These are phyloP conservation scores for Fusarium humuli DNA, from an alignment of 2,329 filamentous ascomycete species.

Conservation along the genomic window DNA sequence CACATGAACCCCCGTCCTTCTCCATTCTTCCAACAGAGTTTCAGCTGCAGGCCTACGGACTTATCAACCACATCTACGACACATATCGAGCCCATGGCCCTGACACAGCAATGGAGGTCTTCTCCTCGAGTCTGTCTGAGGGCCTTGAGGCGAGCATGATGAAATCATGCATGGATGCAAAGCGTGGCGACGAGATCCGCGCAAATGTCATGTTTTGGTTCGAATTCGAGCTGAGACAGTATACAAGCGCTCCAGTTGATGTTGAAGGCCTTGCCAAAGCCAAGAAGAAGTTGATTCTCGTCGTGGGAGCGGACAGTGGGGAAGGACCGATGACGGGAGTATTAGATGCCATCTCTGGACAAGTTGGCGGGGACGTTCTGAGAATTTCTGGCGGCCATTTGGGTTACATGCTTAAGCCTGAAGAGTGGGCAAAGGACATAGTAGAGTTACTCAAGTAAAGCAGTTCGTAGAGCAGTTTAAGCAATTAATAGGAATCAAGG, in stretches of 20 bases:
- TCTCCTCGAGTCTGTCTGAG: neutral
- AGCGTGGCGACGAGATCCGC: neutral
- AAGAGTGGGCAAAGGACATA: neutral
- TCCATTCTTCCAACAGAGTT: neutral
- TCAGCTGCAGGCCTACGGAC: neutral
- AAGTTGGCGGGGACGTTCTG: neutral
- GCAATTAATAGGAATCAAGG: too few relatives aligned
- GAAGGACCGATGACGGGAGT: neutral
- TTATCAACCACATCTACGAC: neutral
- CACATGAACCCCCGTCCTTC: neutral
- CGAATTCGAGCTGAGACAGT: neutral
- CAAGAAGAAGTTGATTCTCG: neutral
- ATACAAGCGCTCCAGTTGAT: neutral
- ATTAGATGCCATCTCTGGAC: neutral
- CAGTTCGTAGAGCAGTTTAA: too few relatives aligned
- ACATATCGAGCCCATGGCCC: neutral
- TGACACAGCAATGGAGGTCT: neutral
- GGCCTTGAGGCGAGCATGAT: neutral
- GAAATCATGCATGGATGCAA: neutral
- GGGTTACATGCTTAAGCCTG: neutral
- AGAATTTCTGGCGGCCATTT: neutral
- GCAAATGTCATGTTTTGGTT: neutral
- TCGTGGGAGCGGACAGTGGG: neutral
- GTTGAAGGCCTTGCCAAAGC: neutral
- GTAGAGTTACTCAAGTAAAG: neutral